A percentile compares a stretch with the other conserved stretches of the same genome.
phyloP scores from a whole-genome alignment of 2,329 filamentous ascomycete genomes.

The Penicillium concentricum region DNA sequence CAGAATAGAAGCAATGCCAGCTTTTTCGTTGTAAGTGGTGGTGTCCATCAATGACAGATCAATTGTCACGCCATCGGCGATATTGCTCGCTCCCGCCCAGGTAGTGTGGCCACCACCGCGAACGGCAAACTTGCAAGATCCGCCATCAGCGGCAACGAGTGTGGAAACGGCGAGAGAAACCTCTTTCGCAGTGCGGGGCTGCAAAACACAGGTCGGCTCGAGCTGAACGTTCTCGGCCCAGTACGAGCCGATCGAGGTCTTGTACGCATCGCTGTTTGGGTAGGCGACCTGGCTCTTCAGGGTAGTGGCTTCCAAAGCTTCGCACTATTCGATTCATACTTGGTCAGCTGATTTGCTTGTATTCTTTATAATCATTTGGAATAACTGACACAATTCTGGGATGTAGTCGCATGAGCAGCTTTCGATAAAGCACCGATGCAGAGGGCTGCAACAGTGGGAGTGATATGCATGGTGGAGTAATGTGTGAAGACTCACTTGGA shows the following conservation, averaged over 20 bases:
- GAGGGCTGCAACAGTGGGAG: neutral
- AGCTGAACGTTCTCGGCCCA: slow-evolving; percentile 26
- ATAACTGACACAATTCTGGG: neutral
- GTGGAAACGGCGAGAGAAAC: slow-evolving; percentile 24
- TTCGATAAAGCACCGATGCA: neutral
- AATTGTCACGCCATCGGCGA: slow-evolving; percentile 45
- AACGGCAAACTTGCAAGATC: slow-evolving; percentile 29
- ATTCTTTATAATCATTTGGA: neutral
- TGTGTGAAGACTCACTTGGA: neutral
- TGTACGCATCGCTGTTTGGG: slow-evolving; percentile 17
- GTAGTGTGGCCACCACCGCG: slow-evolving; percentile 47
- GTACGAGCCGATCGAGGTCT: slow-evolving; percentile 20
- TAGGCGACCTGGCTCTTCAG: slow-evolving; percentile 16
- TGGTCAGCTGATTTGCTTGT: neutral
- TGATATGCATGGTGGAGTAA: neutral
- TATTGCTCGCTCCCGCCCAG: slow-evolving; percentile 42
- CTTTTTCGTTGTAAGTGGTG: slow-evolving; percentile 14
- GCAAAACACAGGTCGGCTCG: slow-evolving; percentile 24
- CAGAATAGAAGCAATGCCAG: slow-evolving; percentile 13
- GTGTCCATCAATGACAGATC: slow-evolving; percentile 33
- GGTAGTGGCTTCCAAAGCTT: neutral
- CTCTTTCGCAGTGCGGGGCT: slow-evolving; percentile 22
- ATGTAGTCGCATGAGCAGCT: neutral
- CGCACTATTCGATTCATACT: neutral
- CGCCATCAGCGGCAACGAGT: slow-evolving; percentile 5